Percentiles rank a stretch among this genome's conserved stretches.
These are phyloP conservation scores for Cladophialophora immunda DNA, from an alignment of 2,329 filamentous ascomycete genomes.

Conservation along the genomic window DNA sequence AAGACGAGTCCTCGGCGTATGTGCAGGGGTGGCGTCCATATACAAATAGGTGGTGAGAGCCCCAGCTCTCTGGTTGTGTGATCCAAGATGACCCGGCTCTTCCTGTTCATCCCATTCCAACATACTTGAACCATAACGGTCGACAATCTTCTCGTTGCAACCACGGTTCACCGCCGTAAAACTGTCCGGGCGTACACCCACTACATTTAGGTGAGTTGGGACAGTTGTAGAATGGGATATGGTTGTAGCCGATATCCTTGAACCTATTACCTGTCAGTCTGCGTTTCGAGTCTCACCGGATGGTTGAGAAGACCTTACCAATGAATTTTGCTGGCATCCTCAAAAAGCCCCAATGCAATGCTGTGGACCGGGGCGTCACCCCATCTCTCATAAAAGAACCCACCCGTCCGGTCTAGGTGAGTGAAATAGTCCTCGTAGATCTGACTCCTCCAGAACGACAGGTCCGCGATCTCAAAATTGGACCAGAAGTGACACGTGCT, in stretches of 20 bases:
- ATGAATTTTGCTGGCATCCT: slow-evolving; percentile 88
- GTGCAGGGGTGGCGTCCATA: background rate
- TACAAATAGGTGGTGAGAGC: slow-evolving; percentile 1
- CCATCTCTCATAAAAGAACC: slow-evolving; percentile 99
- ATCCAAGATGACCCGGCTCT: background rate
- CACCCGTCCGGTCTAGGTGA: slow-evolving; percentile 89
- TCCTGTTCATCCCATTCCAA: slow-evolving; percentile 73
- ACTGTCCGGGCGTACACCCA: slow-evolving; percentile 83
- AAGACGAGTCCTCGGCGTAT: background rate
- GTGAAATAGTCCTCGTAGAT: slow-evolving; percentile 96
- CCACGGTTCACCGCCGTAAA: slow-evolving; percentile 88
- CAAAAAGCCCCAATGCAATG: slow-evolving; percentile 89
- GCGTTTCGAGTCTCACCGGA: background rate
- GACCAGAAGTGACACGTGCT: slow-evolving; percentile 99
- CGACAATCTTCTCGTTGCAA: slow-evolving; percentile 91
- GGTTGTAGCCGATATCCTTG: slow-evolving; percentile 98
- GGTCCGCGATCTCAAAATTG: slow-evolving; percentile 95
- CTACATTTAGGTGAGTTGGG: slow-evolving; percentile 94
- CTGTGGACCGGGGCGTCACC: slow-evolving; percentile 97
- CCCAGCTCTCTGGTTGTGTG: background rate
- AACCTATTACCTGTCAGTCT: slow-evolving; percentile 69
- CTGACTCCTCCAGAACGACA: slow-evolving; percentile 90
- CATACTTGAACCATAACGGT: slow-evolving; percentile 96
- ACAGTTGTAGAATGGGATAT: slow-evolving; percentile 98
- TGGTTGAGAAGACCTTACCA: slow-evolving; percentile 70